Conservation (phyloP, 2,329 filamentous ascomycete genomes). For the Exophiala spinifera region DNA sequence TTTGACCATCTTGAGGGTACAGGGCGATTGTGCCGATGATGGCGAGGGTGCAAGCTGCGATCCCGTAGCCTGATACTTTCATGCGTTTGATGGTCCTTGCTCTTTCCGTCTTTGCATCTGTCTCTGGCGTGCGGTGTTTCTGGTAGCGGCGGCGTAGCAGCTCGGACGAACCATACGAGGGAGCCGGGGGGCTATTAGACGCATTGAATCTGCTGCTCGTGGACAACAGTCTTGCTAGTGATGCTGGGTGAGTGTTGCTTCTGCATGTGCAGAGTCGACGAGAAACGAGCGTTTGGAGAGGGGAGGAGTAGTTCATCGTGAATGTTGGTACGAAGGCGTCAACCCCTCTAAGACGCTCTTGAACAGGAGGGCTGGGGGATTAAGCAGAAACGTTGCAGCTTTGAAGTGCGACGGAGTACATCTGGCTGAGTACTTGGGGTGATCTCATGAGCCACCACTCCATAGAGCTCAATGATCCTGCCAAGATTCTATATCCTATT, state of each 20-base stretch:
- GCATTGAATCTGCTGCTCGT: conserved; percentile 15
- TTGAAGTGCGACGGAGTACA: too few relatives aligned
- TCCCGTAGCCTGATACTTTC: conserved; percentile 32
- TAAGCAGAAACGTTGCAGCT: too few relatives aligned
- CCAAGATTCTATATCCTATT: too few relatives aligned
- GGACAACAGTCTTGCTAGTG: conserved; percentile 11
- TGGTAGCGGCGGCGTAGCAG: conserved; percentile 25
- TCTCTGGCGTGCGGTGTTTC: conserved; percentile 6
- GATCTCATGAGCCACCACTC: too few relatives aligned
- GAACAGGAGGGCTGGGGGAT: too few relatives aligned
- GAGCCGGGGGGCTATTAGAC: conserved; percentile 8
- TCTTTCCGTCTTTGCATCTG: conserved; percentile 17
- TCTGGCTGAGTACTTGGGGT: too few relatives aligned
- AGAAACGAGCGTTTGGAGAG: conserved; percentile 19
- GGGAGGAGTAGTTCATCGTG: conserved; percentile 17
- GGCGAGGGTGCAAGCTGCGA: conserved; percentile 38
- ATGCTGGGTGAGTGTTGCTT: background rate
- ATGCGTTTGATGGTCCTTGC: conserved; percentile 23
- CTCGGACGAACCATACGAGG: conserved; percentile 21
- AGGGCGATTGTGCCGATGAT: conserved; percentile 40
- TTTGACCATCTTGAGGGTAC: conserved; percentile 18
- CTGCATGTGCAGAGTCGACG: conserved; percentile 20
- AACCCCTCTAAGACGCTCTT: too few relatives aligned
- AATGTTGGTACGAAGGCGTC: background rate
- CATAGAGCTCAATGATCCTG: too few relatives aligned